Evolutionary conservation across 1,139 yeast species (phyloP).

Genomic region (Geotrichum reessii): DNA sequence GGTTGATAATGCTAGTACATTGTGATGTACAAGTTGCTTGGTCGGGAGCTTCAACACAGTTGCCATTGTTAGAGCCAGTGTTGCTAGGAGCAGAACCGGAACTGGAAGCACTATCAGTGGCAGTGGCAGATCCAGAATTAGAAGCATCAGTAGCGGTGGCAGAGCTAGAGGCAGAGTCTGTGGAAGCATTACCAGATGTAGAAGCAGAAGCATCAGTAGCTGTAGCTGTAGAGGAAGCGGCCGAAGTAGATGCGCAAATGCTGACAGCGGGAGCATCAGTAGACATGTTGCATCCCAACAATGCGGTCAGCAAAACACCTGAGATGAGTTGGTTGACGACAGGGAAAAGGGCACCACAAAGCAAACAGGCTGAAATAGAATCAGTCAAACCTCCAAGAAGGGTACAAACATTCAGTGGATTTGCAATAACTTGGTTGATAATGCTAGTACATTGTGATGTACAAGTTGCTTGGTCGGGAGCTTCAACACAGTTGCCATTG

Average conservation of each 20-base stretch:
- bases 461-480: too few relatives aligned
- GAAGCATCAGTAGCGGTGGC: background rate
- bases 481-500: too few relatives aligned
- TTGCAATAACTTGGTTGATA: too few relatives aligned
- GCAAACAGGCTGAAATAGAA: constrained; percentile 19
- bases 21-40: background rate
- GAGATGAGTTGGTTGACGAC: background rate
- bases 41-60: background rate
- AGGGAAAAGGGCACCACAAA: constrained; percentile 10
- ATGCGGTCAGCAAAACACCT: background rate
- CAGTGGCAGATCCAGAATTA: too few relatives aligned
- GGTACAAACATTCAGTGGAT: constrained; percentile 1
- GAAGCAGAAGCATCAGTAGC: background rate
- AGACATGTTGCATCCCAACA: background rate
- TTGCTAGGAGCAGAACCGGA: background rate
- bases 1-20: background rate
- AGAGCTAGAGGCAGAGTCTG: background rate
- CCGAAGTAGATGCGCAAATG: background rate
- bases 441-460: too few relatives aligned
- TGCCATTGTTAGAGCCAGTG: background rate
- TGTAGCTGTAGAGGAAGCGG: background rate
- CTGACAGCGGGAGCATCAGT: background rate
- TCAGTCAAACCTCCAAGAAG: constrained; percentile 15
- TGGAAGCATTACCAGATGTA: background rate
- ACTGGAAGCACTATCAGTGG: background rate